Evolutionary conservation across 495 filamentous ascomycete genomes (phyloP).

Genomic region (Podospora pseudopauciseta): DNA sequence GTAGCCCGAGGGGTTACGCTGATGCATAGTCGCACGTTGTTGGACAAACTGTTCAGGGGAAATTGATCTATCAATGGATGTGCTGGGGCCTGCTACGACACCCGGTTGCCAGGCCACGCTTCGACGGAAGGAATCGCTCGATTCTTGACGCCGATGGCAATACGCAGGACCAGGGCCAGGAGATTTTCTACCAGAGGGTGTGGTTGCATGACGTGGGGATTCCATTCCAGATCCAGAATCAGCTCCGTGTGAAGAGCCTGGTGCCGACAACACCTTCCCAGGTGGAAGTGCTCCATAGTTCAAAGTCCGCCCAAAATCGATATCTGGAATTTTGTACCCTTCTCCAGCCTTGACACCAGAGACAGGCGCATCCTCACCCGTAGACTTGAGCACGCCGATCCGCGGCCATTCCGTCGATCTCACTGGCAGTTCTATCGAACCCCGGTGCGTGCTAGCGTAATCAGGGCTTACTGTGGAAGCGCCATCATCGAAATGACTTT

Average conservation of each 20-base stretch:
- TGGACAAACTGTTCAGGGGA: slow-evolving; percentile 82
- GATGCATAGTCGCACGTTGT: slow-evolving; percentile 66
- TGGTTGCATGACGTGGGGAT: slow-evolving; percentile 40
- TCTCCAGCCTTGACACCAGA: slow-evolving; percentile 23
- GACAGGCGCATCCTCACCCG: slow-evolving; percentile 55
- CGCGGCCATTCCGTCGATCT: slow-evolving; percentile 64
- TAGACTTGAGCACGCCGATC: slow-evolving; percentile 77
- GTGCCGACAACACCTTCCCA: slow-evolving; percentile 18
- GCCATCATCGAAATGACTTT: slow-evolving; percentile 48
- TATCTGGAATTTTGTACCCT: slow-evolving; percentile 58
- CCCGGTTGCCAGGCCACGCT: slow-evolving; percentile 80
- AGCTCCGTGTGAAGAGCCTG: slow-evolving; percentile 20
- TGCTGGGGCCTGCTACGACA: slow-evolving; percentile 43
- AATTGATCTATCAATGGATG: slow-evolving; percentile 33
- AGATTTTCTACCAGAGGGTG: slow-evolving; percentile 42
- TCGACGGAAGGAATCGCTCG: slow-evolving; percentile 51
- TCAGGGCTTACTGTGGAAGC: slow-evolving; percentile 49
- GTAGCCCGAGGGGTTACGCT: slow-evolving; percentile 56
- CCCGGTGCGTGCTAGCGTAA: slow-evolving; percentile 64
- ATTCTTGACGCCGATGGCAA: slow-evolving; percentile 39
- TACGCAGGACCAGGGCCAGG: slow-evolving; percentile 37
- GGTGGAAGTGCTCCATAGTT: slow-evolving; percentile 51
- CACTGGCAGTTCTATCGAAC: slow-evolving; percentile 57
- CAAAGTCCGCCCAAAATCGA: slow-evolving; percentile 87
- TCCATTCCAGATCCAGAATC: slow-evolving; percentile 32